Percentiles rank a stretch among this genome's conserved stretches.
phyloP scores from a whole-genome alignment of 257 asterid species.

The Haberlea rhodopensis region DNA sequence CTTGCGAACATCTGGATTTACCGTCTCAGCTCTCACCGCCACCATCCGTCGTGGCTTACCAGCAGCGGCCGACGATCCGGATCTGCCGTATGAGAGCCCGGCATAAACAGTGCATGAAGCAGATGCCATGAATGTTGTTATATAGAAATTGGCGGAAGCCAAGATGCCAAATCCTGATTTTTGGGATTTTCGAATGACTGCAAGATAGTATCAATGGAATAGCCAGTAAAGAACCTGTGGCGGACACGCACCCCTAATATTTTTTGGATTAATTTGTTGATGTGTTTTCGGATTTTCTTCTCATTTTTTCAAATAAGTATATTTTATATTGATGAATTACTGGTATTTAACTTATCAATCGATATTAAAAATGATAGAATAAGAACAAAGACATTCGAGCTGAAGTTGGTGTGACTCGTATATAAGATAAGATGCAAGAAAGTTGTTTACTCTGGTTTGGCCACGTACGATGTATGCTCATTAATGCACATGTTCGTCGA shows the following conservation, averaged over 20 bases:
- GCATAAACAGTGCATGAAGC: conserved; percentile 36
- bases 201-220: too few relatives aligned
- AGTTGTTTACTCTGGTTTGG: too few relatives aligned
- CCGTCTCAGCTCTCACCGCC: conserved; percentile 69
- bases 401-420: too few relatives aligned
- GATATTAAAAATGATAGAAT: too few relatives aligned
- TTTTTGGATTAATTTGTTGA: neutral
- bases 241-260: conserved; percentile 39
- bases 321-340: too few relatives aligned
- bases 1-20: conserved; percentile 82
- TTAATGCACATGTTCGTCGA: too few relatives aligned
- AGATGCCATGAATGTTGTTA: conserved; percentile 45
- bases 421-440: too few relatives aligned
- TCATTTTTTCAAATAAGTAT: too few relatives aligned
- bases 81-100: conserved; percentile 29
- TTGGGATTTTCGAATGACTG: neutral
- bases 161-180: neutral
- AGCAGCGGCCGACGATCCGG: conserved; percentile 20
- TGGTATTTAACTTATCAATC: too few relatives aligned
- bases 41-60: conserved; percentile 52
- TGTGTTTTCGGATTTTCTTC: neutral
- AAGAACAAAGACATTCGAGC: too few relatives aligned
- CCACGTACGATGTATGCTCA: too few relatives aligned
- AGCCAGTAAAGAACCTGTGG: conserved; percentile 44
- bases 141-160: too few relatives aligned